Base-by-base conservation (phyloP, 345 rosid genomes). In the Eucalyptus erythrocorys region DNA sequence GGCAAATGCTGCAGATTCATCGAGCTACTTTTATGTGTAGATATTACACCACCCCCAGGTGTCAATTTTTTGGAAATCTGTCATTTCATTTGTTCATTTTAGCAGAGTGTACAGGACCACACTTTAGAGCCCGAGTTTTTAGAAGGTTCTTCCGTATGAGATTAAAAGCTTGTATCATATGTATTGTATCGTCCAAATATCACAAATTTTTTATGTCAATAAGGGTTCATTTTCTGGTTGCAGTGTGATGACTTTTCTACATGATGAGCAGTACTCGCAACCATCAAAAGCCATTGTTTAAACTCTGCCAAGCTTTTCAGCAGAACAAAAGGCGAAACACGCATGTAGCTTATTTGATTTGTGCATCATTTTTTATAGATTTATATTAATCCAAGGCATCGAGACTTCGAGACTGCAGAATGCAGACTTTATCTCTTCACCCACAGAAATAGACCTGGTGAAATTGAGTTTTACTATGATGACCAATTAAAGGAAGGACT, bases 21-120 rank as follows among this genome's bases (percentile, higher is more conserved):
- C 96, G 5, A 92, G 96, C 80, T 97, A 94, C 93, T 97, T 94
- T 91, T 97, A 92, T 85, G 96, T 94, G 87, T 96, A 94, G 91
- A 21, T 76, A 40, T 76, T 88, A 37, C 48, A 53, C 55, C 43
- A 30, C 42, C 47, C 17, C 32, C 3, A 17, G 47, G 45, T 37
- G 53, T 55, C 32, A 87, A 87, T 55, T 86, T 86, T 53, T 57
- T 53, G 47, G 53, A 24, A 87, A 37, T 86, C 68, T 32, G 21
- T 87, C 88, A 27, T 87, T 53, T 59, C 15, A 55, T 55, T 55
- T 55, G 61, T 59, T 87, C 88, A 40, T 87, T 32, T 85, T 76
- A 76, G 84, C 30, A 76, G 14, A 37, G 84, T 76, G 47, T 76
- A 76, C 84, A 76, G 47, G 84, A 76, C 84, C 30, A 76, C 84